Percentiles rank a stretch among this genome's conserved stretches.
Evolutionary conservation across 2,329 filamentous ascomycete genomes (phyloP).

Genomic region (Pseudogymnoascus sp.): DNA sequence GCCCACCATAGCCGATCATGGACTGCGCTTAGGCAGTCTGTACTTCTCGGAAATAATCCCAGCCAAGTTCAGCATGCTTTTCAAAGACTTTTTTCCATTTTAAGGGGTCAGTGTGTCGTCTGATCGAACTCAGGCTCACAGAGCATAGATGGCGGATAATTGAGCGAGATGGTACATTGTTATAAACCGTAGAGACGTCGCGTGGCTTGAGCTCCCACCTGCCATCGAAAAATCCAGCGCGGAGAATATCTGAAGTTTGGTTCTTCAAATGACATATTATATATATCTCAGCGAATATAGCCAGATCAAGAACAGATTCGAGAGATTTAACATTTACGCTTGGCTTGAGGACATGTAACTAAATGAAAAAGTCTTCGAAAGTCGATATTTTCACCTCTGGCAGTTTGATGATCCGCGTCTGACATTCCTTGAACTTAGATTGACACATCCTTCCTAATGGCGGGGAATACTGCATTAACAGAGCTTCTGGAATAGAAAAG

Average conservation of each 20-base stretch:
- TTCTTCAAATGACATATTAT: conserved; percentile 12
- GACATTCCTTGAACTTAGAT: neutral
- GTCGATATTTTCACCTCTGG: conserved; percentile 10
- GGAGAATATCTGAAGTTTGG: conserved; percentile 12
- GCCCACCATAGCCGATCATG: neutral
- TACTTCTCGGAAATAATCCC: neutral
- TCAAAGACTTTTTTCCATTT: conserved; percentile 8
- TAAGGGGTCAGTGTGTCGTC: neutral
- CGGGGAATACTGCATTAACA: neutral
- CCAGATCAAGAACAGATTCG: conserved; percentile 8
- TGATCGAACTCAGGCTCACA: neutral
- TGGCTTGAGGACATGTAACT: conserved; percentile 12
- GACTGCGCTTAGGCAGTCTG: neutral
- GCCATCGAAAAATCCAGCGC: neutral
- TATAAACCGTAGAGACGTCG: conserved; percentile 10
- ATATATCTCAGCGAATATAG: conserved; percentile 10
- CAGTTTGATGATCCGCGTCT: neutral
- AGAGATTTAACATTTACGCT: neutral
- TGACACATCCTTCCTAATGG: neutral
- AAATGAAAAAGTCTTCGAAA: conserved; percentile 14
- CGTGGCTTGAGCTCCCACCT: conserved; percentile 8
- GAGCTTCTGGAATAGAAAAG: conserved; percentile 10
- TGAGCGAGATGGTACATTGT: conserved; percentile 6
- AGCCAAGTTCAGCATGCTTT: conserved; percentile 8
- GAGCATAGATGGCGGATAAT: conserved; percentile 10